Percentiles rank a stretch among this genome's conserved stretches.
phyloP scores from a whole-genome alignment of 192 early-diverging fungal genomes.

The Entrophospora sp. region DNA sequence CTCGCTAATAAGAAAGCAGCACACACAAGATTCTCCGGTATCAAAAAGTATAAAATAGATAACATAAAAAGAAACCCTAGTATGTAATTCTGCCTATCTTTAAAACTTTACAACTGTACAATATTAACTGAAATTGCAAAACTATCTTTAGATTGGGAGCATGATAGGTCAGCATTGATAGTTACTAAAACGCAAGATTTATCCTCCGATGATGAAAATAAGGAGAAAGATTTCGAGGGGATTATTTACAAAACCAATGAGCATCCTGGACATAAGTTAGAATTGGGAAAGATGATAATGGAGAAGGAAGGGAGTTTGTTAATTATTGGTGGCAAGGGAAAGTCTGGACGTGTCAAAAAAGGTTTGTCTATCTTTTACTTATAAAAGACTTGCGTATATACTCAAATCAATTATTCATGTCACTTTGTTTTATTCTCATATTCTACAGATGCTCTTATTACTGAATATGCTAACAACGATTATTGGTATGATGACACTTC shows the following conservation, averaged over 20 bases:
- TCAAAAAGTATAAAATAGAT: too few relatives aligned
- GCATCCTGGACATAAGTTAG: background rate
- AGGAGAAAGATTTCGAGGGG: background rate
- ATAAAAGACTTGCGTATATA: background rate
- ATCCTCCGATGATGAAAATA: background rate
- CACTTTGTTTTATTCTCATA: background rate
- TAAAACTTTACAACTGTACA: too few relatives aligned
- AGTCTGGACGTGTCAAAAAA: conserved; percentile 1
- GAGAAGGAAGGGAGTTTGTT: background rate
- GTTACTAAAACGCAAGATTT: background rate
- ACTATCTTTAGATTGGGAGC: background rate
- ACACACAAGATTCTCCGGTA: too few relatives aligned
- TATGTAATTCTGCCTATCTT: too few relatives aligned
- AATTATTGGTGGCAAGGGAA: conserved; percentile 6
- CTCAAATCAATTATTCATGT: background rate
- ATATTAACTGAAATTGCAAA: too few relatives aligned
- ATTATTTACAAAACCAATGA: background rate
- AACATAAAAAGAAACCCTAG: too few relatives aligned
- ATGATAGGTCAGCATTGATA: background rate
- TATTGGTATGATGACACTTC: conserved; percentile 13
- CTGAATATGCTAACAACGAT: conserved; percentile 3
- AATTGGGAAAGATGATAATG: background rate
- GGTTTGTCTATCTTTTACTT: background rate
- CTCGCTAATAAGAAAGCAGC: too few relatives aligned
- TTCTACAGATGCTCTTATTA: background rate